These are phyloP conservation scores for Rhodotorula sp. DNA, from an alignment of 1,284 basidiomycete species.

Conservation along the genomic window DNA sequence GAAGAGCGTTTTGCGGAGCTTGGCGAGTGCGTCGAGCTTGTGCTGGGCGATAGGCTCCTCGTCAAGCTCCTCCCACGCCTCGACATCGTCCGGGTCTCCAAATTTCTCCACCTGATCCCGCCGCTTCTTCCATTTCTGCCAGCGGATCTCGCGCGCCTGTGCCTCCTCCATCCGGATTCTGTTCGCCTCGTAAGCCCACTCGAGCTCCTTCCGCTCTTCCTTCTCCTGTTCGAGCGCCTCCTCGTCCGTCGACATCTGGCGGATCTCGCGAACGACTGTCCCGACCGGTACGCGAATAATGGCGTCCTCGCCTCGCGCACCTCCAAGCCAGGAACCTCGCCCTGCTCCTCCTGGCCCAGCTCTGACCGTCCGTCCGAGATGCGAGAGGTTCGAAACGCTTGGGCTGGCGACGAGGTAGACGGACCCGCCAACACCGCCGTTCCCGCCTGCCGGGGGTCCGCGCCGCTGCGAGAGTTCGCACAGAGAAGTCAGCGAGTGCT, in stretches of 20 bases:
- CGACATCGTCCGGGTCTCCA: constrained; percentile 15
- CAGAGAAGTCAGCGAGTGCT: neutral
- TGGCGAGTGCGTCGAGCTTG: constrained; percentile 17
- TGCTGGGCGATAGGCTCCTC: constrained; percentile 16
- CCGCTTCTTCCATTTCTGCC: constrained; percentile 38
- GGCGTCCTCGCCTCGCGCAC: constrained; percentile 66
- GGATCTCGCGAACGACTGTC: constrained; percentile 66
- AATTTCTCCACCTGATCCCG: constrained; percentile 27
- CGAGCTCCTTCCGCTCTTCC: constrained; percentile 61
- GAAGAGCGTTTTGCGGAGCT: constrained; percentile 37
- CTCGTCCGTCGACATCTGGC: constrained; percentile 62
- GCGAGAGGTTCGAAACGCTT: constrained; percentile 70
- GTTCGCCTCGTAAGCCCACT: constrained; percentile 53
- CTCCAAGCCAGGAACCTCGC: constrained; percentile 78
- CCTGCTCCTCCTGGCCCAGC: constrained; percentile 69
- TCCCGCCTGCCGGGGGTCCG: constrained; percentile 87
- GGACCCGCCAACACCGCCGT: constrained; percentile 81
- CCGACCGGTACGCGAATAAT: constrained; percentile 80
- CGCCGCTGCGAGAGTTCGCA: constrained; percentile 50
- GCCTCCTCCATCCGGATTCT: constrained; percentile 36
- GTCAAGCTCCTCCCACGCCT: constrained; percentile 30
- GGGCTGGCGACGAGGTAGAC: constrained; percentile 76
- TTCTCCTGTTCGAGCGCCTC: constrained; percentile 54
- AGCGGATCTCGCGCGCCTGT: constrained; percentile 31
- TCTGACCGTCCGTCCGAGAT: constrained; percentile 65